These are phyloP conservation scores for Trypanosoma conorhini DNA, from an alignment of 208 protist species.

Conservation along the genomic window DNA sequence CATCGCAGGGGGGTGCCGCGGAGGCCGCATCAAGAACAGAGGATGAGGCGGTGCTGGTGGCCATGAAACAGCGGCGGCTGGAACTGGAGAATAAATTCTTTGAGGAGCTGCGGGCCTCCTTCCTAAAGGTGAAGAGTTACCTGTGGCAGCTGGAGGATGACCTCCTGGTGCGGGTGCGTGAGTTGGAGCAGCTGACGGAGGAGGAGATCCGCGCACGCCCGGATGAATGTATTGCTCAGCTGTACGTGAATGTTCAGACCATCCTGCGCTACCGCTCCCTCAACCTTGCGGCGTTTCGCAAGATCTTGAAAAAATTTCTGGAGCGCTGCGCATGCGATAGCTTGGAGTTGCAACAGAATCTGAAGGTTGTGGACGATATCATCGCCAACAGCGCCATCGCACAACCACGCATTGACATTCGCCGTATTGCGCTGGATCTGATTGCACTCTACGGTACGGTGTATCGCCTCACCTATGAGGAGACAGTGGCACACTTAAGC, in stretches of 20 bases:
- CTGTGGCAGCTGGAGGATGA: constrained; percentile 49
- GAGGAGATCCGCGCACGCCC: constrained; percentile 51
- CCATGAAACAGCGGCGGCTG: constrained; percentile 32
- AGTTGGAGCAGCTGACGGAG: constrained; percentile 58
- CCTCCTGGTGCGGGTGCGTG: constrained; percentile 32
- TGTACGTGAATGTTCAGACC: constrained; percentile 67
- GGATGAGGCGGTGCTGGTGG: constrained; percentile 14
- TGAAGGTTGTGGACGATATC: constrained; percentile 46
- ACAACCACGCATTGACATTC: constrained; percentile 59
- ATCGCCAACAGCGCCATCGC: constrained; percentile 53
- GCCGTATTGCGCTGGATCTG: constrained; percentile 53
- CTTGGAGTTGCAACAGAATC: constrained; percentile 58
- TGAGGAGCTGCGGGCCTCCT: constrained; percentile 52
- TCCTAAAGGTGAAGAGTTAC: constrained; percentile 60
- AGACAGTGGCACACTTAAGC: constrained; percentile 41
- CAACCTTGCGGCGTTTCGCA: constrained; percentile 74
- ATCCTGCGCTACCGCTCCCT: constrained; percentile 71
- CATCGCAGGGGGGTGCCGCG: neutral
- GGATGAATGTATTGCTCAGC: constrained; percentile 52
- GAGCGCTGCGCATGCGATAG: constrained; percentile 76
- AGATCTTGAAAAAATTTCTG: constrained; percentile 82
- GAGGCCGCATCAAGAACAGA: neutral
- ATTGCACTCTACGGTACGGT: constrained; percentile 83
- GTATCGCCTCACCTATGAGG: constrained; percentile 66
- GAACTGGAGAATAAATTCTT: constrained; percentile 63